Base-by-base conservation (phyloP, 2,329 filamentous ascomycete genomes). In the Fusarium siculi region DNA sequence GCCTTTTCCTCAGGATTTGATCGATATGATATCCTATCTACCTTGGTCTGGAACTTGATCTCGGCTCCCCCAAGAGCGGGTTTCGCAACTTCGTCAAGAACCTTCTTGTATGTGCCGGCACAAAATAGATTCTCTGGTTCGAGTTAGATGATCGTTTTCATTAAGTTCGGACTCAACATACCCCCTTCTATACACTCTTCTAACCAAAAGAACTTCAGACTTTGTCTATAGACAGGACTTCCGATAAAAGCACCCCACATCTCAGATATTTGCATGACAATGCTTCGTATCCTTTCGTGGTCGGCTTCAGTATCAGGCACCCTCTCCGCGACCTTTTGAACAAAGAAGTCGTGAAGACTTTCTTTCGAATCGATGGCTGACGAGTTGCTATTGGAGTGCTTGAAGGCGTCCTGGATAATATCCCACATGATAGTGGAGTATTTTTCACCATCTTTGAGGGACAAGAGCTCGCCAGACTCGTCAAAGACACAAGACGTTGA, bases 161-260 rank as follows among this genome's bases (percentile, higher is more conserved):
- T 21, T 3, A 4, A 9, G 12, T 28, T 9, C 28, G 9, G 14
- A 6, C 21, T 46, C 21, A 9, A 76, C 84, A 74, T 78, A 89
- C 89, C 88, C 50, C 92, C 92, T 78, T 94, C 92, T 58, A 94
- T 91, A 73, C 91, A 93, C 80, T 94, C 92, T 78, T 95, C 93
- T 9, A 95, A 79, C 91, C 92, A 94, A 79, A 94, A 93, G 82
- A 90, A 94, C 82, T 91, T 93, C 37, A 94, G 83, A 74, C 91
- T 93, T 79, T 95, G 93, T 32, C 78, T 87, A 58, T 85, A 82
- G 14, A 93, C 84, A 1, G 89, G 87, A 66, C 87, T 91, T 19
- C 93, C 93, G 10, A 94, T 87, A 78, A 93, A 94, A 0, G 88
- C 88, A 5, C 92, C 92, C 91, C 92, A 94, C 76, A 90, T 86